Evolutionary conservation across 257 asterid species (phyloP).

Genomic region (Plantago major): DNA sequence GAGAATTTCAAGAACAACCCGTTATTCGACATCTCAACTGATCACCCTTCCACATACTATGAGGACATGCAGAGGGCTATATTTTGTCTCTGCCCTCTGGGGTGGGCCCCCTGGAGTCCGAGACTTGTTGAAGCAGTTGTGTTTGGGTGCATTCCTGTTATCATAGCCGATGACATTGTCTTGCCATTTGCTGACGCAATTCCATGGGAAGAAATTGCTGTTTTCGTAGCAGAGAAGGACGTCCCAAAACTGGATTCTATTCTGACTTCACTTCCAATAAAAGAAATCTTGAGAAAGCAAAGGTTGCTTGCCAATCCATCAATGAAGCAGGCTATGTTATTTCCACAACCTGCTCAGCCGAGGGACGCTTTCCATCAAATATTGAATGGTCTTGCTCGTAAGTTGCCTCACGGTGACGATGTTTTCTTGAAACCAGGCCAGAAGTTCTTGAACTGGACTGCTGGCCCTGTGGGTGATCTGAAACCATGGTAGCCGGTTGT

Average conservation of each 20-base stretch:
- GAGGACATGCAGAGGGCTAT: conserved; percentile 91
- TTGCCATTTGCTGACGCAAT: conserved; percentile 93
- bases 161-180: conserved; percentile 86
- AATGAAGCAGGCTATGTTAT: conserved; percentile 89
- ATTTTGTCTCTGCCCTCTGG: conserved; percentile 88
- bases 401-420: conserved; percentile 58
- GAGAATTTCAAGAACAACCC: conserved; percentile 91
- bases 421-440: conserved; percentile 53
- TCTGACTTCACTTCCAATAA: conserved; percentile 65
- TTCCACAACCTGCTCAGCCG: conserved; percentile 75
- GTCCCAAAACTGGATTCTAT: conserved; percentile 77
- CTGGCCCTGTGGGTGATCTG: conserved; percentile 76
- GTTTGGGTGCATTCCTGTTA: conserved; percentile 89
- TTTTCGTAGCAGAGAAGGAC: conserved; percentile 74
- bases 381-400: conserved; percentile 78
- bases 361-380: conserved; percentile 94
- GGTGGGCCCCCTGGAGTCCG: conserved; percentile 99
- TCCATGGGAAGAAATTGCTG: conserved; percentile 95
- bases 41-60: conserved; percentile 83
- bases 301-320: conserved; percentile 84
- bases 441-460: conserved; percentile 77
- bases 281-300: conserved; percentile 71
- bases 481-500: conserved; percentile 57
- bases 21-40: conserved; percentile 75
- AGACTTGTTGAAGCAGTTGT: conserved; percentile 88